phyloP scores from a whole-genome alignment of 83 land plant genomes.

The Isoetes engelmannii region DNA sequence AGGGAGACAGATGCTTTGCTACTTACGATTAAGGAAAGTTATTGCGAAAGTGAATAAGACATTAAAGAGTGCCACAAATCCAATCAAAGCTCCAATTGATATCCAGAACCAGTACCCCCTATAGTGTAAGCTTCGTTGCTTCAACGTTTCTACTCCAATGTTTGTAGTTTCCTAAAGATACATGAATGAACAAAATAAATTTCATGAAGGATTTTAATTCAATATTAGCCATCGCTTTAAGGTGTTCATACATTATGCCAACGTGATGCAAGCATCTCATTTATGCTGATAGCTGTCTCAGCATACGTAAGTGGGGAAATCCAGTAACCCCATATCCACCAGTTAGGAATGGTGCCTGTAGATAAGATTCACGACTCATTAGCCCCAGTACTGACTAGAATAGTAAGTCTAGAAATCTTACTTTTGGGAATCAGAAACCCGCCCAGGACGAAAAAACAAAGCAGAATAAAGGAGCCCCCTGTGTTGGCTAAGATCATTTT shows the following conservation, averaged over 20 bases:
- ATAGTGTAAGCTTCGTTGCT: conserved; percentile 8
- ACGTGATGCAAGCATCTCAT: conserved; percentile 56
- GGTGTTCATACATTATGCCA: conserved; percentile 37
- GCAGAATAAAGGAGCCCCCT: conserved; percentile 45
- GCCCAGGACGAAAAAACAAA: conserved; percentile 52
- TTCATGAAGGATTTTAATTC: no score
- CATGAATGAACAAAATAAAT: no score
- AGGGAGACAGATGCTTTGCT: no score
- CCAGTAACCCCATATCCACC: conserved; percentile 83
- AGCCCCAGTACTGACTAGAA: no score
- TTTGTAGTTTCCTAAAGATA: no score
- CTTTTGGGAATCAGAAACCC: conserved; percentile 75
- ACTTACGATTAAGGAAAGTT: conserved; percentile 24
- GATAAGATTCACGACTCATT: no score
- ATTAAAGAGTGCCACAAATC: conserved; percentile 22
- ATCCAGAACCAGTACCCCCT: conserved; percentile 27
- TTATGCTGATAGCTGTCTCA: conserved; percentile 54
- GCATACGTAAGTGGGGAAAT: conserved; percentile 62
- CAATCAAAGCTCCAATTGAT: conserved; percentile 23
- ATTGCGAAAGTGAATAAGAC: conserved; percentile 17
- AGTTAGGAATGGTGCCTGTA: conserved; percentile 31
- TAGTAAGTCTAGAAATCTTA: conserved; percentile 10
- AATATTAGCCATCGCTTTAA: no score
- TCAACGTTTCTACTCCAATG: conserved; percentile 22
- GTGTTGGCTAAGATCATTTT: conserved; percentile 54